Evolutionary conservation across 495 filamentous ascomycete species (phyloP), one percentile per base, ranked within the genome.

Genomic region (Talaromyces proteolyticus): DNA sequence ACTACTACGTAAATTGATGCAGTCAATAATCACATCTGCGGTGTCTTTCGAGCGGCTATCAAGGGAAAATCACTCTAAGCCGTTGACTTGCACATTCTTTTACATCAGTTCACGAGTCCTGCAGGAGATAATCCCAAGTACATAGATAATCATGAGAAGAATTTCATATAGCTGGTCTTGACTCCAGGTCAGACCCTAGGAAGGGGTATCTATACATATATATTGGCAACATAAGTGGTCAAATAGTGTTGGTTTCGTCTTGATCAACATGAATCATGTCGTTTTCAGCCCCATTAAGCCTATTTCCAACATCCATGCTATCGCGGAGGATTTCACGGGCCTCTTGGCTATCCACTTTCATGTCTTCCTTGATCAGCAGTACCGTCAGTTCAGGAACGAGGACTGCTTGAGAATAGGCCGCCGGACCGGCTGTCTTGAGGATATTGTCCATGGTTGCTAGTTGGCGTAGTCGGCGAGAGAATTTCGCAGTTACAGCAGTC

Each of bases 381-480:
- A 88, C 73, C 4, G 86, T 80, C 43, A 96, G 62, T 61, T 98
- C 93, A 0, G 91, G 91, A 12, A 95, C 90, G 38, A 96, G 68
- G 3, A 97, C 93, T 0, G 75, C 72, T 65, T 96, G 90, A 6
- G 96, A 79, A 56, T 88, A 98, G 16, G 76, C 79, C 12, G 80
- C 81, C 22, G 88, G 75, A 8, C 89, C 88, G 20, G 85, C 75
- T 0, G 75, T 73, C 10, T 86, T 80, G 42, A 95, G 74, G 11
- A 94, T 70, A 36, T 69, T 68, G 63, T 96, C 91, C 44, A 73
- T 72, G 14, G 77, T 63, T 7, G 85, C 79, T 39, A 84, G 69
- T 51, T 80, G 76, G 24, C 84, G 79, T 16, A 96, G 64, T 41
- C 79, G 65, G 3, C 75, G 60, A 6, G 80, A 75, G 49, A 91